Conservation (phyloP, 1,284 basidiomycete genomes). For the Ustilago loliicola region DNA sequence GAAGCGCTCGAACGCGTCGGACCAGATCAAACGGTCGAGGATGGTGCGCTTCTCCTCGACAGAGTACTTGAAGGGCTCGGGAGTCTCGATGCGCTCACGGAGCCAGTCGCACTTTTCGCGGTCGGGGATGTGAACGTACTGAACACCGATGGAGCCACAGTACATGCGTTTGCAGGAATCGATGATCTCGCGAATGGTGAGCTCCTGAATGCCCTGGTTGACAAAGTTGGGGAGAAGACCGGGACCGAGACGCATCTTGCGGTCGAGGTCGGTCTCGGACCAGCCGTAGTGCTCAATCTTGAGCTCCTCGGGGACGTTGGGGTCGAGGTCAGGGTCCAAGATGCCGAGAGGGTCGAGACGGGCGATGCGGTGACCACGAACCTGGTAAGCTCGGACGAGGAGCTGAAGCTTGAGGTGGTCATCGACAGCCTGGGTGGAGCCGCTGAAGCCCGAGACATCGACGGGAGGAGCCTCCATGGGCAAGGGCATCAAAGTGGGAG, state of each 20-base stretch:
- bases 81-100: constrained; percentile 93
- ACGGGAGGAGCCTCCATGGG: constrained; percentile 86
- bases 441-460: constrained; percentile 75
- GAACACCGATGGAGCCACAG: constrained; percentile 93
- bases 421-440: constrained; percentile 80
- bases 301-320: constrained; percentile 63
- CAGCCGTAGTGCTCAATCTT: constrained; percentile 81
- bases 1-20: constrained; percentile 98
- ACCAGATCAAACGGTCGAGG: constrained; percentile 98
- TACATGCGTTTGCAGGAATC: constrained; percentile 92
- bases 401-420: constrained; percentile 84
- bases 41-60: constrained; percentile 99
- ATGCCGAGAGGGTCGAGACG: constrained; percentile 96
- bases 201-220: constrained; percentile 85
- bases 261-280: constrained; percentile 90
- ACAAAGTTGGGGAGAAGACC: constrained; percentile 94
- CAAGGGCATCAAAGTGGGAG: constrained; percentile 78
- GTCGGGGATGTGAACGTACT: constrained; percentile 98
- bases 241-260: constrained; percentile 92
- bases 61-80: constrained; percentile 97
- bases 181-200: constrained; percentile 93
- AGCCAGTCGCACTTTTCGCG: constrained; percentile 99
- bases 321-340: constrained; percentile 82
- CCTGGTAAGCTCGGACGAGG: constrained; percentile 91
- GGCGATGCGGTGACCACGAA: constrained; percentile 95